Evolutionary conservation across 352 stramenopile genomes (phyloP).

Genomic region (Phytophthora pini): DNA sequence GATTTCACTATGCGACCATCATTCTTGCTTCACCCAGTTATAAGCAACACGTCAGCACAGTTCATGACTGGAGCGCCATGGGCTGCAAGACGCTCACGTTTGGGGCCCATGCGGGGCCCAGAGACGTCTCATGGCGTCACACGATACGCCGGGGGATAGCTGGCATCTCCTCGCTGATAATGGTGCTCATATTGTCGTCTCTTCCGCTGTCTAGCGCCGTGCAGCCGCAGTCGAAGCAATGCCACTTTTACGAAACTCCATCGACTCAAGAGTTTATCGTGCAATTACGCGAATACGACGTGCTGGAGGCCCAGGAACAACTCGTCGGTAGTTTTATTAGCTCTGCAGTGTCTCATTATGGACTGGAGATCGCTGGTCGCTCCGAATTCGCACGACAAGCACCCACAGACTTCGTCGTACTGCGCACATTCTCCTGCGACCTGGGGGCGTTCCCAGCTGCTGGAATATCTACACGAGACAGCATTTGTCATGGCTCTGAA

Average conservation of each 20-base stretch:
- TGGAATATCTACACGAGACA: neutral
- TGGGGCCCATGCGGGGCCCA: conserved; percentile 1
- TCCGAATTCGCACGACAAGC: conserved; percentile 35
- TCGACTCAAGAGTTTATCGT: conserved; percentile 48
- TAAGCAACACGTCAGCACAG: conserved; percentile 15
- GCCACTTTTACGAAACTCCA: conserved; percentile 44
- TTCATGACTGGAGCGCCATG: conserved; percentile 31
- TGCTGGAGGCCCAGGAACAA: conserved; percentile 39
- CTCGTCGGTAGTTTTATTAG: conserved; percentile 37
- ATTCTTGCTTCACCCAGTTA: conserved; percentile 18
- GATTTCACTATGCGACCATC: conserved; percentile 22
- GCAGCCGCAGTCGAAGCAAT: conserved; percentile 29
- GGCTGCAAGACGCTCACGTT: conserved; percentile 18
- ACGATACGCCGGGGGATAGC: conserved; percentile 6
- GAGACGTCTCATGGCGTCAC: conserved; percentile 1
- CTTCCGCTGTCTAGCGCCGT: conserved; percentile 4
- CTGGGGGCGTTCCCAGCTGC: neutral
- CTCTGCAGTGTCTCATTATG: conserved; percentile 14
- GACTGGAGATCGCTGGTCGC: conserved; percentile 35
- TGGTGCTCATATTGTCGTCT: conserved; percentile 2
- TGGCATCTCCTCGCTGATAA: conserved; percentile 13
- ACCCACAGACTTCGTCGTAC: conserved; percentile 72
- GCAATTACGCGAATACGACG: conserved; percentile 41
- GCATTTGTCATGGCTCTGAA: conserved; percentile 37
- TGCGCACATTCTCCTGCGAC: conserved; percentile 56